phyloP scores from a whole-genome alignment of 1,284 basidiomycete genomes.

The Sanghuangporus weigelae region DNA sequence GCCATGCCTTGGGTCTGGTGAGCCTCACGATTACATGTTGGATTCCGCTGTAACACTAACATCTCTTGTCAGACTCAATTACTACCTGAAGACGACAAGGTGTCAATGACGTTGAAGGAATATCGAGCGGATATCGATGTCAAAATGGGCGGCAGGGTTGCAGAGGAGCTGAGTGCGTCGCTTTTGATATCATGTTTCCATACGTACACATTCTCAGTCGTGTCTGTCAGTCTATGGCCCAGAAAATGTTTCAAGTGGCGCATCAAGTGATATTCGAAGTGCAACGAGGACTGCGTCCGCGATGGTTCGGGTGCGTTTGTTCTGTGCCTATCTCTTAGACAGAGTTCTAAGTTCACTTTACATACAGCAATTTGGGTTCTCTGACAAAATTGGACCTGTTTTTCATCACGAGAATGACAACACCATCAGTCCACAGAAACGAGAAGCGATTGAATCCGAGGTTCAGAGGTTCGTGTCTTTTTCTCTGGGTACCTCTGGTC shows the following conservation, averaged over 20 bases:
- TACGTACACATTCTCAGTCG: slow-evolving; percentile 1
- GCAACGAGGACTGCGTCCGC: slow-evolving; percentile 78
- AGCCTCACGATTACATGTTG: slow-evolving; percentile 27
- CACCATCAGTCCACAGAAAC: slow-evolving; percentile 65
- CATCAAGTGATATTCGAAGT: slow-evolving; percentile 76
- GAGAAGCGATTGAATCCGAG: slow-evolving; percentile 82
- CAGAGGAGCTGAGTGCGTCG: slow-evolving; percentile 78
- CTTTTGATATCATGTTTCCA: slow-evolving; percentile 6
- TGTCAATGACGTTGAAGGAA: slow-evolving; percentile 67
- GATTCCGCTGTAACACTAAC: neutral
- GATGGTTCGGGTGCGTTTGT: slow-evolving; percentile 78
- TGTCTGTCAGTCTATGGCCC: slow-evolving; percentile 69
- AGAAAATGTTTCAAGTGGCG: slow-evolving; percentile 88
- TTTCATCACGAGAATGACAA: slow-evolving; percentile 71
- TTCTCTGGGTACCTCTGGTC: neutral
- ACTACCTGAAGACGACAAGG: slow-evolving; percentile 79
- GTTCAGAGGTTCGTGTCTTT: slow-evolving; percentile 58
- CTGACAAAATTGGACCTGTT: slow-evolving; percentile 77
- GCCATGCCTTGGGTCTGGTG: slow-evolving; percentile 86
- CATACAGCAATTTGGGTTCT: slow-evolving; percentile 54
- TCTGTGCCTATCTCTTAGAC: neutral
- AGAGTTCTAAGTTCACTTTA: slow-evolving; percentile 5
- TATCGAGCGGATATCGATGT: slow-evolving; percentile 83
- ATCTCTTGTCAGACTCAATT: slow-evolving; percentile 62
- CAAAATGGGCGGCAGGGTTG: slow-evolving; percentile 87